Evolutionary conservation across 768 basidiomycete species (phyloP), one percentile per base, ranked within the genome.

Genomic region (Amanita subjunquillea): DNA sequence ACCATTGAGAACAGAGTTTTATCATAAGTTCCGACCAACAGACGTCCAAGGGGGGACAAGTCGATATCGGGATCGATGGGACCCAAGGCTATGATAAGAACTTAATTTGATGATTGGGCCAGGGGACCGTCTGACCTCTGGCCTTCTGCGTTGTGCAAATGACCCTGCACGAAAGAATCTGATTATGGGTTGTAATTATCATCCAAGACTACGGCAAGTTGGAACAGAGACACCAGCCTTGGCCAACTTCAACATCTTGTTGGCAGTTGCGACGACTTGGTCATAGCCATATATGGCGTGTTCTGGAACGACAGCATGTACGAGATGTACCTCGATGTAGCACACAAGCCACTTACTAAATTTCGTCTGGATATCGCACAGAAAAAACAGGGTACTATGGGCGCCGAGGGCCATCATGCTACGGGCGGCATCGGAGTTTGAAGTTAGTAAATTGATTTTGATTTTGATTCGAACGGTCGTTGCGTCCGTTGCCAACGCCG

Each of bases 1-100:
- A 84, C 59, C 93, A 96, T 95, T 1, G 87, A 88, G 71, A 97
- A 96, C 49, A 79, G 75, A 0, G 82, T 80, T 65, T 96, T 96
- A 58, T 84, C 79, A 60, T 80, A 72, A 8, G 81, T 79, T 38
- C 75, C 84, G 32, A 84, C 65, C 54, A 78, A 73, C 25, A 87
- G 69, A 3, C 73, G 57, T 0, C 74, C 85, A 1, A 88, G 73
- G 30, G 76, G 70, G 12, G 66, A 59, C 54, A 76, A 65, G 58
- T 77, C 75, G 54, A 91, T 72, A 48, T 79, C 82, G 0, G 82
- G 76, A 37, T 79, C 77, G 4, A 83, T 88, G 15, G 72, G 69
- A 0, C 90, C 91, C 40, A 92, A 74, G 0, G 75, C 87, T 90
- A 55, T 9, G 27, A 45, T 37, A 39, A 40, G 43, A 13, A 48